Evolutionary conservation across 225 moss, liverwort and hornwort genomes (phyloP).

Genomic region (Marchantia polymorpha): DNA sequence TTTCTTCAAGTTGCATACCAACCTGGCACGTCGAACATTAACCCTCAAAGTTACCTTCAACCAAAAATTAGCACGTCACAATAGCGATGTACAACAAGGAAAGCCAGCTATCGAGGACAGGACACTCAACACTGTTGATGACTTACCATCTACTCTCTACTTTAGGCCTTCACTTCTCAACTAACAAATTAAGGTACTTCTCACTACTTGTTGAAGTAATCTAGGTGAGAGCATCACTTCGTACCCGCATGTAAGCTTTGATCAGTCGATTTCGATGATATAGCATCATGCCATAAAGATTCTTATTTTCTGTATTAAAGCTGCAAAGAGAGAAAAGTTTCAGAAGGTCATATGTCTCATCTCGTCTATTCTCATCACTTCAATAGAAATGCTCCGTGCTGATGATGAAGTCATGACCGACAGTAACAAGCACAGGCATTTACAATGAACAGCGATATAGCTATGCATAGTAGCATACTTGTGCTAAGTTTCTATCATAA

Average conservation of each 20-base stretch:
- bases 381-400: too few relatives aligned
- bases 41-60: neutral
- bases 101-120: too few relatives aligned
- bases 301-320: constrained; percentile 56
- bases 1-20: constrained; percentile 57
- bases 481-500: too few relatives aligned
- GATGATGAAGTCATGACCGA: too few relatives aligned
- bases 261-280: constrained; percentile 55
- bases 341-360: neutral
- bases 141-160: too few relatives aligned
- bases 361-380: too few relatives aligned
- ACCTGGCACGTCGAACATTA: constrained; percentile 30
- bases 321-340: constrained; percentile 27
- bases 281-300: constrained; percentile 55
- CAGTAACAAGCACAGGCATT: too few relatives aligned
- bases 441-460: too few relatives aligned
- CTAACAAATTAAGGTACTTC: too few relatives aligned
- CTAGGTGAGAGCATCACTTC: neutral
- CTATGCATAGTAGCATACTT: too few relatives aligned
- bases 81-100: neutral
- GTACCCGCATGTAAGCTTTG: constrained; percentile 58
- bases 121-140: too few relatives aligned
- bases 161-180: neutral
- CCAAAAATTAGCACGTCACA: neutral
- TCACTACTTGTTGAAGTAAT: neutral